Evolutionary conservation across 1,139 yeast genomes (phyloP), one percentile per base, ranked within the genome.

Genomic region (Suhomyces bolitotheri): DNA sequence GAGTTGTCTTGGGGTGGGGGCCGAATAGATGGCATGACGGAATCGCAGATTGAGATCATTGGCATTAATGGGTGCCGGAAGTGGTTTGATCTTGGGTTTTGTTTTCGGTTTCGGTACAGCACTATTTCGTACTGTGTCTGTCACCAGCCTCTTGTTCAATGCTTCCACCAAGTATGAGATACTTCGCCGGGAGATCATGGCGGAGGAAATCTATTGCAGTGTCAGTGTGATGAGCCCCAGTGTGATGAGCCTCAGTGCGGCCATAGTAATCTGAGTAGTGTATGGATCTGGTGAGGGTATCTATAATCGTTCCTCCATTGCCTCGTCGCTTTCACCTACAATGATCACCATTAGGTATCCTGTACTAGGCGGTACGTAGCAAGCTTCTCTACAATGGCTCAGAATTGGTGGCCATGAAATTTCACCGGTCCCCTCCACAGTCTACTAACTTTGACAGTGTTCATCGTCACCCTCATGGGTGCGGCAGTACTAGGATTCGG

Each of bases 401-500:
- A 6, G 13, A 23, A 5, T 5, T 6, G 7, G 20, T 17, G 6
- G 6, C 8, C 8, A 6, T 17, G 7, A 7, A 6, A 17, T 17
- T 17, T 6, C 20, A 17, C 20, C 9, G 14, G 10, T 11, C 10
- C 3, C 7, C 12, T 4, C 9, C 14, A 2, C 13, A 21, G 25
- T 22, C 17, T 11, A 39, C 46, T 38, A 45, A 45, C 41, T n/a
- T n/a, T 20, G 6, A 22, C 51, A 28, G 51, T 47, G 3, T 56
- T 63, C 16, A 31, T 44, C 4, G 8, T 43, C 1, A 39, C 51
- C 5, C 43, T 62, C 8, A 29, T 46, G 40, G 45, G 45, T 4
- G 73, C 74, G 7, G 70, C 60, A 5, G 70, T 69, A 41, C 52
- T 80, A 23, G 86, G 85, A 10, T 72, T 79, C 46, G 72, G 80